Evolutionary conservation across 2,329 filamentous ascomycete species (phyloP), one percentile per base, ranked within the genome.

Genomic region (Pseudogymnoascus sp.): DNA sequence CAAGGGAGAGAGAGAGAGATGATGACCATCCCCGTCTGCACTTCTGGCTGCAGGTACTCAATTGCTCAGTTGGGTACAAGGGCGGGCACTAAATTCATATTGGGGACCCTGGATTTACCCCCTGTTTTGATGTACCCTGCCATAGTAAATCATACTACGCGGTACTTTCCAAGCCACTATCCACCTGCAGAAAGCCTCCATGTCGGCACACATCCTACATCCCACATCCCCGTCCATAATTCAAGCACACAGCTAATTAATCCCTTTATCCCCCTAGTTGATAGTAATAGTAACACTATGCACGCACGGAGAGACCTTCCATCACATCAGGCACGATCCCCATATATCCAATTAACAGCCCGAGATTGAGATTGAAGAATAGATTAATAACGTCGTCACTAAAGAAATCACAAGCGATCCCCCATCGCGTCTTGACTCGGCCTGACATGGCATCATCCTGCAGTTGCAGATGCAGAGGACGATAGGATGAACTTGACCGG

Each of bases 41-140:
- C 9, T 16, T 18, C 18, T 18, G 18, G 18, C 18, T 18, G 18
- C 18, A 18, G 16, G 35, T 38, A 38, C 16, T n/a, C 7, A 41
- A 16, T 41, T 18, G 16, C 38, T 41, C 38, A 20, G 41, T 50
- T 30, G 25, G 43, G 25, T 50, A 50, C 43, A 50, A 30, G 43
- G 43, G 25, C 43, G 43, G 43, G 43, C 43, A 50, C 43, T 50
- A 50, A 50, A 50, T 50, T 50, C 14, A 50, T 18, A 50, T 50
- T 50, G 43, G 43, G 43, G 18, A 50, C 43, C 43, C 41, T 47
- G 20, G 39, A 47, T 25, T 7, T 16, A 16, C 14, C 41, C 41
- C 41, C 41, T 47, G 25, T 22, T 30, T 6, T n/a, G 7, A 50
- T 25, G 43, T 50, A 50, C n/a, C 6, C 43, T 30, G 1, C 3